Evolutionary conservation across 1,139 yeast species (phyloP).

Genomic region (Meyerozyma smithsonii): DNA sequence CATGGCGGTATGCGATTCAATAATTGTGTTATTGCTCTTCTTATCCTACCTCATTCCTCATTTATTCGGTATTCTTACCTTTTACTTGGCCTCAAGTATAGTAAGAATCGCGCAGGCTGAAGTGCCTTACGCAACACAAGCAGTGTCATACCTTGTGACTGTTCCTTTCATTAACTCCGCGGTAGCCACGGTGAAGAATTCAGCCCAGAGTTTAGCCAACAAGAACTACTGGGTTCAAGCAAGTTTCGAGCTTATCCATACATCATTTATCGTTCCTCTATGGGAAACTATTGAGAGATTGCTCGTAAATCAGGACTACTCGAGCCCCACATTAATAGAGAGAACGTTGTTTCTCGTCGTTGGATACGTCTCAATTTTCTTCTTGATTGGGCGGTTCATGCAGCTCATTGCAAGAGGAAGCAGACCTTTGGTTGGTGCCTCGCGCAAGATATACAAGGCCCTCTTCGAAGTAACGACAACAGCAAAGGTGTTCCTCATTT

Average conservation of each 20-base stretch:
- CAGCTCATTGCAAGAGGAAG: constrained; percentile 24
- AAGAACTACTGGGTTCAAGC: not conserved
- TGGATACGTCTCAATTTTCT: constrained; percentile 36
- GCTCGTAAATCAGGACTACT: constrained; percentile 4
- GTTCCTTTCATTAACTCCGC: not conserved
- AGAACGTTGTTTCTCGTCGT: constrained; percentile 27
- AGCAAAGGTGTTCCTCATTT: constrained; percentile 67
- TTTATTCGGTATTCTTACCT: constrained; percentile 32
- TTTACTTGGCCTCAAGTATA: not conserved
- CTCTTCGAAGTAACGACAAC: constrained; percentile 53
- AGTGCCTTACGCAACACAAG: not conserved
- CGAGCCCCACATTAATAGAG: constrained; percentile 24
- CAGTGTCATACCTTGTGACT: not conserved
- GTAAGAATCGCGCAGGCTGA: not conserved
- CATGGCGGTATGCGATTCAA: constrained; percentile 35
- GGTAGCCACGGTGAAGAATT: not conserved
- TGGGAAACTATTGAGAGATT: not conserved
- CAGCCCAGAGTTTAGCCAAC: too few relatives aligned
- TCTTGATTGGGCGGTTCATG: constrained; percentile 32
- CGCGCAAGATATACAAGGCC: constrained; percentile 46
- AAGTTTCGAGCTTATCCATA: not conserved
- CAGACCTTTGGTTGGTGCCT: constrained; percentile 44
- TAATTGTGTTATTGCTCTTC: constrained; percentile 40
- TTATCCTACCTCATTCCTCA: constrained; percentile 54
- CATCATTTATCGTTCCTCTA: not conserved